A percentile compares a stretch with the other conserved stretches of the same genome.
Conservation (phyloP, 441 rosid genomes). For the Erodium chrysanthum region DNA sequence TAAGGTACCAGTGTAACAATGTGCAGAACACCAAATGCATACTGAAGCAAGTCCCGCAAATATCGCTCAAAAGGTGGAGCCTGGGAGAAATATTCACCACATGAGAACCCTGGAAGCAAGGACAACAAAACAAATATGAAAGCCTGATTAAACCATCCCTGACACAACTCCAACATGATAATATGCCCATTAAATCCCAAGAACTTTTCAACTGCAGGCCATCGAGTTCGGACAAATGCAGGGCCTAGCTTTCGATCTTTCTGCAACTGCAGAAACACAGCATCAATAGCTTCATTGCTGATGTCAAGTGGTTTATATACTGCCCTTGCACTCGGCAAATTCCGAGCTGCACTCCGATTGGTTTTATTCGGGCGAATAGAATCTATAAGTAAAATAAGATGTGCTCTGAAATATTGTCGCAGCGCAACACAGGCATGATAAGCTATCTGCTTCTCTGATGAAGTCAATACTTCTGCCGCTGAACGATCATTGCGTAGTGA, state of each 20-base stretch:
- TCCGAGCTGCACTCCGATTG: conserved; percentile 63
- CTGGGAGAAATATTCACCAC: conserved; percentile 28
- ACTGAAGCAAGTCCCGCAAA: conserved; percentile 87
- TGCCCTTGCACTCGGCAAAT: conserved; percentile 67
- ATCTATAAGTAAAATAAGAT: conserved; percentile 80
- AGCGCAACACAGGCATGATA: conserved; percentile 85
- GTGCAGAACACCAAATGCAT: conserved; percentile 96
- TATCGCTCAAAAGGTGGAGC: conserved; percentile 96
- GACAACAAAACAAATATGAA: conserved; percentile 9
- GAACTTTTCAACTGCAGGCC: conserved; percentile 81
- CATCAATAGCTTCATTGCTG: conserved; percentile 95
- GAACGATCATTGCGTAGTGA: conserved; percentile 63
- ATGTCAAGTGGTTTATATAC: conserved; percentile 90
- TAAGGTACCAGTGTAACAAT: conserved; percentile 71
- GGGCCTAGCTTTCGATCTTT: conserved; percentile 93
- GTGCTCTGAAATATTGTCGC: conserved; percentile 97
- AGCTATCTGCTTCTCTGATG: conserved; percentile 92
- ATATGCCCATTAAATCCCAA: conserved; percentile 71
- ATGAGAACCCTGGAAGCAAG: conserved; percentile 9
- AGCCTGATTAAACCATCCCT: conserved; percentile 36
- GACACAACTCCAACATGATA: conserved; percentile 90
- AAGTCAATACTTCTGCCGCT: conserved; percentile 74
- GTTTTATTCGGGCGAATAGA: conserved; percentile 81
- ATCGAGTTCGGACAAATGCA: conserved; percentile 73
- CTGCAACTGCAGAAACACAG: conserved; percentile 75